Percentiles rank a stretch among this genome's conserved stretches.
phyloP scores from a whole-genome alignment of 768 basidiomycete genomes.

The Daedaleopsis sinensis region DNA sequence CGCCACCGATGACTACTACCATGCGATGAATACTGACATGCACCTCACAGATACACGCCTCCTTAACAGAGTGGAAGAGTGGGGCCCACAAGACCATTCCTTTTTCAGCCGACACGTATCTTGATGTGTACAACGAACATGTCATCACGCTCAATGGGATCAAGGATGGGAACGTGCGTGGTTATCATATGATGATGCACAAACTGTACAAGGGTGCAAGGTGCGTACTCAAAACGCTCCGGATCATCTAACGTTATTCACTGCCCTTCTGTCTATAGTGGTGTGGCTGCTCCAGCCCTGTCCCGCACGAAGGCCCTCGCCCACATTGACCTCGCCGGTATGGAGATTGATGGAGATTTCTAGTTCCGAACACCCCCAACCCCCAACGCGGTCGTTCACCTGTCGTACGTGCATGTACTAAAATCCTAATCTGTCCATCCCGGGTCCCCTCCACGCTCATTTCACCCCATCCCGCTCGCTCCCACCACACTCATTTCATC shows the following conservation, averaged over 20 bases:
- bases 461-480: too few species aligned
- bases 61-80: slow-evolving; percentile 4
- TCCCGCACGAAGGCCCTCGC: neutral
- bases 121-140: slow-evolving; percentile 15
- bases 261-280: neutral
- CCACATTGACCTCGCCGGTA: neutral
- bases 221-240: neutral
- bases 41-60: slow-evolving; percentile 7
- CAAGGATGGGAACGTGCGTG: neutral
- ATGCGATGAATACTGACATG: neutral
- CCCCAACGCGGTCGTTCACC: too few species aligned
- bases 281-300: neutral
- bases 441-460: too few species aligned
- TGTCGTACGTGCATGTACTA: too few species aligned
- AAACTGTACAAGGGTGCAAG: neutral
- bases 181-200: slow-evolving; percentile 13
- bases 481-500: too few species aligned
- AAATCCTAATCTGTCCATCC: too few species aligned
- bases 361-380: too few species aligned
- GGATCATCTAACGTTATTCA: too few species aligned
- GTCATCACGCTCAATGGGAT: slow-evolving; percentile 2
- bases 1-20: neutral
- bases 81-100: neutral
- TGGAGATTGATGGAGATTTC: neutral
- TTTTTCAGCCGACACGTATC: slow-evolving; percentile 9